Percentiles rank a stretch among this genome's conserved stretches.
Evolutionary conservation across 306 rosid species (phyloP).

Genomic region (Datisca glomerata): DNA sequence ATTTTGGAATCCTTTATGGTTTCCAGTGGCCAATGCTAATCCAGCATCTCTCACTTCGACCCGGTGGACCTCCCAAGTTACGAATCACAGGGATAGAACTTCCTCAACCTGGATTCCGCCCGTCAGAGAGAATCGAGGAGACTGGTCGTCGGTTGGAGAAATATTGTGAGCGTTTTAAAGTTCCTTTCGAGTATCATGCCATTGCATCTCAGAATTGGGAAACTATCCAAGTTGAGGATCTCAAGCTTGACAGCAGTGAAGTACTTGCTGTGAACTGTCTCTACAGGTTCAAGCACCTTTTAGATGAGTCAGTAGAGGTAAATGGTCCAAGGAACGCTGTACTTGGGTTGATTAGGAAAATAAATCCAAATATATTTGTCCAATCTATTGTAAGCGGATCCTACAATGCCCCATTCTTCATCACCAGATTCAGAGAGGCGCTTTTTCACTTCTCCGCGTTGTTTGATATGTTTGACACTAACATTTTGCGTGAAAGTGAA

Average conservation of each 20-base stretch:
- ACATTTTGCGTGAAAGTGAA: slow-evolving; percentile 19
- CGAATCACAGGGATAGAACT: slow-evolving; percentile 62
- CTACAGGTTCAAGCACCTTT: slow-evolving; percentile 39
- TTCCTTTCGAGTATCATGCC: slow-evolving; percentile 60
- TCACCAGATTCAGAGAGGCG: slow-evolving; percentile 57
- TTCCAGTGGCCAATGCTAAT: slow-evolving; percentile 26
- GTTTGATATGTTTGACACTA: slow-evolving; percentile 42
- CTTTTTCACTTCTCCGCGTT: slow-evolving; percentile 41
- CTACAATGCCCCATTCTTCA: slow-evolving; percentile 69
- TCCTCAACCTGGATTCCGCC: slow-evolving; percentile 85
- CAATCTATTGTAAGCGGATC: slow-evolving; percentile 40
- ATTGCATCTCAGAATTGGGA: slow-evolving; percentile 64
- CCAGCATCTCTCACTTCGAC: slow-evolving; percentile 12
- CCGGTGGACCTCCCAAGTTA: slow-evolving; percentile 27
- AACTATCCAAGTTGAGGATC: slow-evolving; percentile 44
- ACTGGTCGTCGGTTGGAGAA: slow-evolving; percentile 61
- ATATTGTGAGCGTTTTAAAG: slow-evolving; percentile 57
- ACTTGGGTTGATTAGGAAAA: slow-evolving; percentile 49
- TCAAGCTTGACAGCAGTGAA: slow-evolving; percentile 30
- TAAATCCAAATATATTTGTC: slow-evolving; percentile 53
- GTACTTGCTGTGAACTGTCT: slow-evolving; percentile 38
- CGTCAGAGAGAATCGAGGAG: slow-evolving; percentile 54
- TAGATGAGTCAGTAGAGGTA: slow-evolving; percentile 55
- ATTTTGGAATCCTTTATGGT: slow-evolving; percentile 22
- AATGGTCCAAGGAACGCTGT: slow-evolving; percentile 54